phyloP scores from a whole-genome alignment of 1,284 basidiomycete species.

The Vanrija humicola region DNA sequence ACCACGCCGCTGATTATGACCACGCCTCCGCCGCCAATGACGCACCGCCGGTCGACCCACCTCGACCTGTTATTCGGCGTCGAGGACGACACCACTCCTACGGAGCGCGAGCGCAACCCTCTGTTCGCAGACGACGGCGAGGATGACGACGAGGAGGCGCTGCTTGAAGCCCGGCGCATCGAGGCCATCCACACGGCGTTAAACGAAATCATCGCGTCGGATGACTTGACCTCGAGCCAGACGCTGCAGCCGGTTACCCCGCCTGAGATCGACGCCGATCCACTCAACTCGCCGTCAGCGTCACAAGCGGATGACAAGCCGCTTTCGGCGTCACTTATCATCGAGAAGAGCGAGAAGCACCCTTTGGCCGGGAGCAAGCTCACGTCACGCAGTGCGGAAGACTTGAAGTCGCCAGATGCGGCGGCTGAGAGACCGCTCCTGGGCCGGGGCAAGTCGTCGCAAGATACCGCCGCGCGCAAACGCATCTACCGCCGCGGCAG shows the following conservation, averaged over 20 bases:
- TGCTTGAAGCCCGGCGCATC: conserved; percentile 60
- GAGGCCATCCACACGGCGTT: conserved; percentile 90
- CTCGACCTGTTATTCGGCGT: conserved; percentile 42
- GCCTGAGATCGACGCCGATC: not conserved
- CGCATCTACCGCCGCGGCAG: conserved; percentile 8
- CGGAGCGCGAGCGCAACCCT: conserved; percentile 40
- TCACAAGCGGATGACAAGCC: conserved; percentile 6
- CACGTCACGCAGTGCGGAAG: conserved; percentile 34
- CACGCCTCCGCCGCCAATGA: conserved; percentile 14
- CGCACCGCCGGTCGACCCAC: conserved; percentile 23
- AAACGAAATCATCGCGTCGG: conserved; percentile 85
- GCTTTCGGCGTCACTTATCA: no score
- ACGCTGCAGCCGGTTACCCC: not conserved
- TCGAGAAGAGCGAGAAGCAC: not conserved
- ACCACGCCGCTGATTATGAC: not conserved
- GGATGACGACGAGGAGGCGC: conserved; percentile 41
- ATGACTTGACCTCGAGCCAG: conserved; percentile 53
- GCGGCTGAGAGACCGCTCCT: not conserved
- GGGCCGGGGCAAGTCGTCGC: not conserved
- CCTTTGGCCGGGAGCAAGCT: conserved; percentile 14
- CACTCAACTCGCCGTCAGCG: conserved; percentile 15
- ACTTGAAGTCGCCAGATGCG: conserved; percentile 15
- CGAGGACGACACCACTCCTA: conserved; percentile 55
- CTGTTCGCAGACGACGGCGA: conserved; percentile 32
- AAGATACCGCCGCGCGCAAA: conserved; percentile 4